Evolutionary conservation across 139 green algal species (phyloP).

Genomic region (Micractinium conductrix): DNA sequence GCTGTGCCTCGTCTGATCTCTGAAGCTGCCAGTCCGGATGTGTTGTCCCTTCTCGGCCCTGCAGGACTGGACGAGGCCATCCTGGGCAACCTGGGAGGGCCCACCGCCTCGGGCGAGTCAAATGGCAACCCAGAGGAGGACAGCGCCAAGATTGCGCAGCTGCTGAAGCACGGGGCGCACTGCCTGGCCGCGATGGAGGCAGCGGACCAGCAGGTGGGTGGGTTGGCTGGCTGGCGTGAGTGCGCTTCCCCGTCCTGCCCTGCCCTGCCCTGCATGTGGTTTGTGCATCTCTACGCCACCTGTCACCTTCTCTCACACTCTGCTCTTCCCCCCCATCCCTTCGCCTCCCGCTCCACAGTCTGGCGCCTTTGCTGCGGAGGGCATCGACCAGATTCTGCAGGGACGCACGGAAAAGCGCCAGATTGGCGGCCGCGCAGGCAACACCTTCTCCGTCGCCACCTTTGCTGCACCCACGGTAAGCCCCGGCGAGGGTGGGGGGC

Average conservation of each 20-base stretch:
- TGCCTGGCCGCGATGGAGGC: slow-evolving; percentile 53
- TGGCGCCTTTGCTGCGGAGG: slow-evolving; percentile 71
- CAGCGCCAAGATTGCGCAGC: slow-evolving; percentile 71
- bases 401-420: slow-evolving; percentile 87
- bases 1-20: too few species aligned
- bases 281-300: too few species aligned
- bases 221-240: not conserved
- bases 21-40: too few species aligned
- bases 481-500: not conserved
- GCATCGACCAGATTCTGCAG: slow-evolving; percentile 89
- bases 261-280: too few species aligned
- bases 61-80: slow-evolving; percentile 94
- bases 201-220: slow-evolving; percentile 40
- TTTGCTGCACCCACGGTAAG: slow-evolving; percentile 58
- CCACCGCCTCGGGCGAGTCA: not conserved
- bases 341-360: slow-evolving; percentile 28
- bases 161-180: slow-evolving; percentile 90
- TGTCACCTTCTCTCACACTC: not conserved
- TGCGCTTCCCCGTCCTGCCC: too few species aligned
- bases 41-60: too few species aligned
- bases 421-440: slow-evolving; percentile 79
- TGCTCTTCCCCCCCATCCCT: not conserved
- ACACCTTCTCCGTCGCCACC: slow-evolving; percentile 83
- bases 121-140: slow-evolving; percentile 72
- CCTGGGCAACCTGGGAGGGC: slow-evolving; percentile 68